Percentiles rank a stretch among this genome's conserved stretches.
These are phyloP conservation scores for Pyrrhoderma noxium DNA, from an alignment of 1,284 basidiomycete genomes.

Conservation along the genomic window DNA sequence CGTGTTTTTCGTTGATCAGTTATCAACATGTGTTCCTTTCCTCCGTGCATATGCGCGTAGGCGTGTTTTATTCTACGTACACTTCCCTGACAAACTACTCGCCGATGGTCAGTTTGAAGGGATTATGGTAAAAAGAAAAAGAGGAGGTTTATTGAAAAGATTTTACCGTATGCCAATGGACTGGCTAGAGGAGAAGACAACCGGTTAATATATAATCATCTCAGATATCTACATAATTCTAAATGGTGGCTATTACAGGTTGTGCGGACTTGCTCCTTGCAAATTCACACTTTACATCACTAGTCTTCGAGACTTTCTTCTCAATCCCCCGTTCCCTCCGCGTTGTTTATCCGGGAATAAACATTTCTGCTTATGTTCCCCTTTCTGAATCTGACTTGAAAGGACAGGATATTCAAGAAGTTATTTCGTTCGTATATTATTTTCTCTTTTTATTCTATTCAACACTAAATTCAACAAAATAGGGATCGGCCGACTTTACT, in stretches of 20 bases:
- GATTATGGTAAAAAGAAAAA: slow-evolving; percentile 32
- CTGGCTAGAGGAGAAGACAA: slow-evolving; percentile 84
- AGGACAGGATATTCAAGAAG: slow-evolving; percentile 46
- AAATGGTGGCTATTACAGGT: slow-evolving; percentile 30
- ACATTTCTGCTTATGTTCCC: slow-evolving; percentile 60
- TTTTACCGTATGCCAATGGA: slow-evolving; percentile 89
- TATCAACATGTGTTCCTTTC: slow-evolving; percentile 86
- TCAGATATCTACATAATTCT: background rate
- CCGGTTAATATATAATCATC: slow-evolving; percentile 44
- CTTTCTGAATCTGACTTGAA: slow-evolving; percentile 29
- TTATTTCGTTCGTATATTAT: slow-evolving; percentile 55
- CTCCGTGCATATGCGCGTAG: slow-evolving; percentile 62
- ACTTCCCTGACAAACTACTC: slow-evolving; percentile 95
- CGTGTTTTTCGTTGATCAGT: slow-evolving; percentile 91
- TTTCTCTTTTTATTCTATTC: background rate
- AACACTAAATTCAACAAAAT: slow-evolving; percentile 12
- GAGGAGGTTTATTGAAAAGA: slow-evolving; percentile 50
- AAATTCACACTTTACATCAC: slow-evolving; percentile 86
- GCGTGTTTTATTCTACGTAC: slow-evolving; percentile 93
- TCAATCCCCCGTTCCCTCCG: slow-evolving; percentile 57
- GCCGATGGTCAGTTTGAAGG: slow-evolving; percentile 71
- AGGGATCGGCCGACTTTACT: slow-evolving; percentile 74
- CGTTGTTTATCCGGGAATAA: slow-evolving; percentile 92
- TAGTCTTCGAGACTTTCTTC: slow-evolving; percentile 76
- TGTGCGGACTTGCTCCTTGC: slow-evolving; percentile 86